Conservation (phyloP, 2,329 filamentous ascomycete species). For the Stromatinia cepivora region DNA sequence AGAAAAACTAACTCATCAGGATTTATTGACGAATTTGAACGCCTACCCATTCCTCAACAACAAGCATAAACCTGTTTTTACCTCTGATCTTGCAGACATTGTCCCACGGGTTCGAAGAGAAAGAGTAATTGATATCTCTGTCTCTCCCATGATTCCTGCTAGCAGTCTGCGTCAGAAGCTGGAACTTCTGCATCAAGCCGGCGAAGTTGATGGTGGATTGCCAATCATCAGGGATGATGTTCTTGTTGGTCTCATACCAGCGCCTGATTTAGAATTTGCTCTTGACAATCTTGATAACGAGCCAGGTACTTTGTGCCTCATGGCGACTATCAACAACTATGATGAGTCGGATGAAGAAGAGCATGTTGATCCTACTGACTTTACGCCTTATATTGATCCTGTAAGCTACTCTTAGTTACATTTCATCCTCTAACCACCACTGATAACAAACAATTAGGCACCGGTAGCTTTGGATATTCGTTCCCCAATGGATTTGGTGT, state of each 20-base stretch:
- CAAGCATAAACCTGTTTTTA: slow-evolving; percentile 89
- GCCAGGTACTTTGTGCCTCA: slow-evolving; percentile 72
- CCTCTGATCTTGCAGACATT: slow-evolving; percentile 83
- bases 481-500: slow-evolving; percentile 91
- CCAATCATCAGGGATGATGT: slow-evolving; percentile 79
- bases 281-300: slow-evolving; percentile 82
- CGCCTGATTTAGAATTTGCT: slow-evolving; percentile 89
- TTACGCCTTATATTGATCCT: slow-evolving; percentile 88
- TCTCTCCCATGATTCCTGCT: slow-evolving; percentile 77
- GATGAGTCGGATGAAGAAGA: slow-evolving; percentile 63
- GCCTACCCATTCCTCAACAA: slow-evolving; percentile 97
- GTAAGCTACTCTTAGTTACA: slow-evolving; percentile 47
- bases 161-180: slow-evolving; percentile 76
- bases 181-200: slow-evolving; percentile 76
- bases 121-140: slow-evolving; percentile 84
- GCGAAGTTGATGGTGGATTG: slow-evolving; percentile 88
- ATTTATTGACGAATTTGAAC: slow-evolving; percentile 94
- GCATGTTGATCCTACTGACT: slow-evolving; percentile 70
- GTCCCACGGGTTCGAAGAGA: slow-evolving; percentile 72
- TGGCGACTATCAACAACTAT: slow-evolving; percentile 66
- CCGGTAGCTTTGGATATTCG: slow-evolving; percentile 85
- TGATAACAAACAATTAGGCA: slow-evolving; percentile 51
- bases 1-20: slow-evolving; percentile 49
- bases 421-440: slow-evolving; percentile 12
- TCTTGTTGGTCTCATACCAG: slow-evolving; percentile 87